These are phyloP conservation scores for Pyrus communis DNA, from an alignment of 306 rosid species.

Conservation along the genomic window DNA sequence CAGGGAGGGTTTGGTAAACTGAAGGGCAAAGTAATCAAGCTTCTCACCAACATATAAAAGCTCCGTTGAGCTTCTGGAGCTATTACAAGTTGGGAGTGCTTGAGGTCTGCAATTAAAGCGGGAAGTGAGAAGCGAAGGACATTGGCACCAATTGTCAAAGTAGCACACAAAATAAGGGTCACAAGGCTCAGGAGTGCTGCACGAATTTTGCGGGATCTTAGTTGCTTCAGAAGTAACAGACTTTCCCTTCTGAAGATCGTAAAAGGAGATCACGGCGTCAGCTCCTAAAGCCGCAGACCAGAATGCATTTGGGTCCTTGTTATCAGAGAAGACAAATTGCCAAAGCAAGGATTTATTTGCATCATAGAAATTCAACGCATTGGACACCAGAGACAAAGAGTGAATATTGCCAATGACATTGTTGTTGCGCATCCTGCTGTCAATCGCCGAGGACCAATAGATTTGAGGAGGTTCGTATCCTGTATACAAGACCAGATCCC, in stretches of 20 bases:
- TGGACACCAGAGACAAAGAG: conserved; percentile 25
- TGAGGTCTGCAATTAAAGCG: conserved; percentile 17
- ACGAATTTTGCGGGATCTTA: conserved; percentile 18
- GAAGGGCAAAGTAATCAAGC: conserved; percentile 28
- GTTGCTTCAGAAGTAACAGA: conserved; percentile 7
- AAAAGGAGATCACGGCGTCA: conserved; percentile 17
- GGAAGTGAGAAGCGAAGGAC: conserved; percentile 18
- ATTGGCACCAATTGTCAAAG: conserved; percentile 20
- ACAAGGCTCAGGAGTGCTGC: conserved; percentile 37
- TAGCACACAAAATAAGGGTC: conserved; percentile 24
- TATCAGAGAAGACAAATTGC: conserved; percentile 26
- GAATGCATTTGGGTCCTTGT: not conserved
- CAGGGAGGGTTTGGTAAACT: conserved; percentile 11
- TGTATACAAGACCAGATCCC: conserved; percentile 31
- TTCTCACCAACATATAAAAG: conserved; percentile 28
- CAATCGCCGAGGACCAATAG: conserved; percentile 44
- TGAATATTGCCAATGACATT: conserved; percentile 18
- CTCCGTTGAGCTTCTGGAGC: conserved; percentile 8
- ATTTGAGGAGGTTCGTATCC: conserved; percentile 36
- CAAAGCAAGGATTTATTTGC: conserved; percentile 26
- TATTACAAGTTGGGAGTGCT: conserved; percentile 16
- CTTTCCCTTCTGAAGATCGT: conserved; percentile 18
- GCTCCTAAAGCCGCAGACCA: conserved; percentile 30
- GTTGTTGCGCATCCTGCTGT: conserved; percentile 23
- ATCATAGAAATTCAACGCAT: conserved; percentile 43